phyloP scores from a whole-genome alignment of 805 yeast species.

The Tetrapisispora fleetii region DNA sequence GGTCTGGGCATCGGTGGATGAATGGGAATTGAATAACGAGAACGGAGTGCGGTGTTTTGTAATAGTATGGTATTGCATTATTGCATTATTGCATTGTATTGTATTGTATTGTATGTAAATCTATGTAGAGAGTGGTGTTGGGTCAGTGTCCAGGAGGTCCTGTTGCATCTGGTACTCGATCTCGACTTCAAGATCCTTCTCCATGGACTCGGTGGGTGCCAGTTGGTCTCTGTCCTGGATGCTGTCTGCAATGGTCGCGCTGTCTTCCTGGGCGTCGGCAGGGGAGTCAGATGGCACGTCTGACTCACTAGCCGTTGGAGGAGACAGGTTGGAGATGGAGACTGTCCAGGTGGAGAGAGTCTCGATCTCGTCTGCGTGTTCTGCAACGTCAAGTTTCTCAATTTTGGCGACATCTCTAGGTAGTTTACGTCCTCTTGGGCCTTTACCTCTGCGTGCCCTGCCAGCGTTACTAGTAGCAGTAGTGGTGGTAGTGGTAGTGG shows the following conservation, averaged over 20 bases:
- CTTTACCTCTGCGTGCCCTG: constrained; percentile 44
- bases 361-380: constrained; percentile 13
- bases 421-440: constrained; percentile 64
- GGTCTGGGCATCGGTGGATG: no score
- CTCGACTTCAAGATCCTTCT: constrained; percentile 10
- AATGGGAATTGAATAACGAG: no score
- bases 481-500: constrained; percentile 5
- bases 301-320: background rate
- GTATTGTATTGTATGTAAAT: background rate
- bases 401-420: constrained; percentile 43
- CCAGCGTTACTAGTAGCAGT: background rate
- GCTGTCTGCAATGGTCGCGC: background rate
- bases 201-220: constrained; percentile 6
- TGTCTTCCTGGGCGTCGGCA: background rate
- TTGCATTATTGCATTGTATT: background rate
- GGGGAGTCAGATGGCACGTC: background rate
- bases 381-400: constrained; percentile 19
- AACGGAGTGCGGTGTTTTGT: no score
- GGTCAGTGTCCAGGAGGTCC: constrained; percentile 5
- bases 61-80: no score
- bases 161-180: constrained; percentile 9
- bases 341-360: constrained; percentile 17
- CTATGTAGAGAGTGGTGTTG: background rate
- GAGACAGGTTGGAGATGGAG: no score
- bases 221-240: constrained; percentile 9